Percentiles rank a stretch among this genome's conserved stretches.
phyloP scores from a whole-genome alignment of 2,329 filamentous ascomycete genomes.

The Aspergillus niger region DNA sequence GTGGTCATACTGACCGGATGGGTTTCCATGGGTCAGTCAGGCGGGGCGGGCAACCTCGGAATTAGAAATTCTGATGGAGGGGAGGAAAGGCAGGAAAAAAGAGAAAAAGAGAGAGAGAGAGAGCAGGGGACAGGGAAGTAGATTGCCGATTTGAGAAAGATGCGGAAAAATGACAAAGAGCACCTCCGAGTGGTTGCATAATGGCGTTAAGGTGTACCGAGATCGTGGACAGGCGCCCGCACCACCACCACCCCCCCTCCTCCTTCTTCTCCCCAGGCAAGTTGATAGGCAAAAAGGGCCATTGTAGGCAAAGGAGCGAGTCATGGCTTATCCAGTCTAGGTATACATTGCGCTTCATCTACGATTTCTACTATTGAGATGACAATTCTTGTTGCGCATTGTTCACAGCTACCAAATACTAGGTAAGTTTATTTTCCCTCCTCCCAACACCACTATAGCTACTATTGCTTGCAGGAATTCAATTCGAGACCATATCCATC shows the following conservation, averaged over 20 bases:
- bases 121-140: background rate
- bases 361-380: background rate
- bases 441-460: no score
- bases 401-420: slow-evolving; percentile 4
- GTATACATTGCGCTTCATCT: background rate
- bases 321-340: background rate
- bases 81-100: no score
- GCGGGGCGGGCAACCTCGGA: slow-evolving; percentile 9
- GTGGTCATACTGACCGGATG: slow-evolving; percentile 6
- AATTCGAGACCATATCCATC: background rate
- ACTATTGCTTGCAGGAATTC: no score
- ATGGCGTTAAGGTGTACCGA: slow-evolving; percentile 11
- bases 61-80: slow-evolving; percentile 10
- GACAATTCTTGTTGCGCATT: slow-evolving; percentile 24
- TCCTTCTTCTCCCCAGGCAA: no score
- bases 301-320: slow-evolving; percentile 8
- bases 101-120: no score
- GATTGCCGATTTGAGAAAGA: no score
- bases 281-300: slow-evolving; percentile 4
- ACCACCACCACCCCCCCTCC: no score
- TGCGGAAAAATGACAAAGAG: background rate
- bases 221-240: slow-evolving; percentile 14
- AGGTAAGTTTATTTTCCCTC: no score
- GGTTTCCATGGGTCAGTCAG: slow-evolving; percentile 3
- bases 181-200: background rate